Evolutionary conservation across 2,329 filamentous ascomycete species (phyloP), one percentile per base, ranked within the genome.

Genomic region (Aspergillus puulaauensis): DNA sequence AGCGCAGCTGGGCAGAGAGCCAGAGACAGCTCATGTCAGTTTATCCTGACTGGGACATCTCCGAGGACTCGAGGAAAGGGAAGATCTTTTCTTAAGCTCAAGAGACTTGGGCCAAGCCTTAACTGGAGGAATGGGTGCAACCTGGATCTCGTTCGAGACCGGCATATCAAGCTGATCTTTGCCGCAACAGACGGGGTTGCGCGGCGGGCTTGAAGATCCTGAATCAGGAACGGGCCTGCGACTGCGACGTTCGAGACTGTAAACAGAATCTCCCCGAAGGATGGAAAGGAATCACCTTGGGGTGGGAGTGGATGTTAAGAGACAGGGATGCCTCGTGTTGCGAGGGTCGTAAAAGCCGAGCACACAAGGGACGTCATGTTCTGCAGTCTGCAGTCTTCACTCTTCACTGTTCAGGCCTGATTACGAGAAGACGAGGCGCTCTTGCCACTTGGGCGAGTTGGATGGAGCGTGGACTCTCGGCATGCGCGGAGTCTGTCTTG

Each of bases 41-140:
- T 51, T 33, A 31, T 31, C 27, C 15, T 14, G 17, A 8, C 24
- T 17, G 15, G 5, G 41, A 27, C n/a, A 8, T 23, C 33, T 14
- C 35, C 35, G 7, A n/a, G 15, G 5, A 8, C 31, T 33, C 7
- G 31, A 37, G 35, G 35, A n/a, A 49, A 17, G 17, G 17, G 19
- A n/a, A 51, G 47, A 37, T 43, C 45, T 44, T 19, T 56, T 27
- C 6, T 52, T 51, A 41, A 45, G 33, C 41, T 52, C 54, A 35
- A 56, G 24, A 56, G 48, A n/a, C 41, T 41, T 52, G 3, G 24
- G 54, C 54, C 48, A 56, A 56, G 54, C 48, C 43, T 56, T 43
- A n/a, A 43, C n/a, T 31, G 33, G 37, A 39, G 41, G 43, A 17
- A 11, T 37, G 39, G 19, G 9, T 48, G 46, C 27, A 48, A 48